phyloP scores from a whole-genome alignment of 2,329 filamentous ascomycete species.

The Atkinsonella hypoxylon region DNA sequence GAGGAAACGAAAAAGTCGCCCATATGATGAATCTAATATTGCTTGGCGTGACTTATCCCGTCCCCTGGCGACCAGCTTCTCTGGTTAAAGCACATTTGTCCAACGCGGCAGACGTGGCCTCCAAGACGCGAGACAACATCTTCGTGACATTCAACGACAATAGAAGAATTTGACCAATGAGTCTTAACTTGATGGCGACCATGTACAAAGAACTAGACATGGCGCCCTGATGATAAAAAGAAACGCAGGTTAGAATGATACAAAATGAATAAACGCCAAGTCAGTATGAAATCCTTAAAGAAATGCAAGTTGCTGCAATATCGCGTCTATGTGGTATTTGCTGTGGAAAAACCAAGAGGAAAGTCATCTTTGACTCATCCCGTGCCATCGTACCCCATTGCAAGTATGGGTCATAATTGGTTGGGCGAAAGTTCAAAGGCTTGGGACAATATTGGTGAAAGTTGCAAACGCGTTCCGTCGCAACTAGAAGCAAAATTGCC shows the following conservation, averaged over 20 bases:
- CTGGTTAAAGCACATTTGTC: neutral
- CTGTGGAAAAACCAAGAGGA: neutral
- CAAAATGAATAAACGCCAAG: slow-evolving; percentile 2
- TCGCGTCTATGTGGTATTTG: slow-evolving; percentile 18
- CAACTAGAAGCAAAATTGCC: neutral
- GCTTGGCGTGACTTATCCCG: neutral
- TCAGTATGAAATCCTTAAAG: slow-evolving; percentile 2
- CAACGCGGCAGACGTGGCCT: neutral
- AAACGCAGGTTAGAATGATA: slow-evolving; percentile 1
- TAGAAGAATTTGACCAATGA: neutral
- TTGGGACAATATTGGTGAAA: neutral
- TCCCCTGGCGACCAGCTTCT: neutral
- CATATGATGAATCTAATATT: neutral
- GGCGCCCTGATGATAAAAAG: neutral
- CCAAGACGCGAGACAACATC: neutral
- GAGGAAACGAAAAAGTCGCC: neutral
- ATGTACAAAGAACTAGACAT: neutral
- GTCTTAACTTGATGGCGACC: neutral
- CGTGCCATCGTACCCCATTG: neutral
- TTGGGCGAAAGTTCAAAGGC: neutral
- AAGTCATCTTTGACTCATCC: neutral
- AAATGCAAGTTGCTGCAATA: slow-evolving; percentile 16
- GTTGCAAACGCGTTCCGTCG: neutral
- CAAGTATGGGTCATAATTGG: neutral
- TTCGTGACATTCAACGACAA: neutral